Evolutionary conservation across 768 basidiomycete genomes (phyloP).

Genomic region (Exidia glandulosa): DNA sequence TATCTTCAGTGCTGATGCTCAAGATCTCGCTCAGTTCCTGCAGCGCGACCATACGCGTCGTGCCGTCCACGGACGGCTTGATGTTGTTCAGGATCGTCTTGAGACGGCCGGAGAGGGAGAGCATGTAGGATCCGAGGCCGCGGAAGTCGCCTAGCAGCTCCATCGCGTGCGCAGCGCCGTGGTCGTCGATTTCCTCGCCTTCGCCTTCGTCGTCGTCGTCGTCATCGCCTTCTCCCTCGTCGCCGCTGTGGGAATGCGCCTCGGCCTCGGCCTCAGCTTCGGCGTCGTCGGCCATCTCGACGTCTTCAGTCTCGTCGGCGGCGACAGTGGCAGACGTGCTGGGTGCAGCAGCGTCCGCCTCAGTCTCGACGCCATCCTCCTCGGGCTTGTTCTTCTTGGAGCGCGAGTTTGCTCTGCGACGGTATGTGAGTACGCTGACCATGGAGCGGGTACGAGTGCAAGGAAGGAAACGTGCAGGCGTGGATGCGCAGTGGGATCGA

Average conservation of each 20-base stretch:
- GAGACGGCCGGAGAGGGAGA: constrained; percentile 75
- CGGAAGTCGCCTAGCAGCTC: constrained; percentile 34
- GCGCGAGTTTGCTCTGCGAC: background rate
- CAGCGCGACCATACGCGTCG: constrained; percentile 75
- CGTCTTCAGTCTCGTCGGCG: too few species aligned
- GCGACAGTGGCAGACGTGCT: constrained; percentile 45
- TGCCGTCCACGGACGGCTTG: constrained; percentile 73
- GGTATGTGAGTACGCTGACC: too few species aligned
- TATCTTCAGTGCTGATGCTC: constrained; percentile 95
- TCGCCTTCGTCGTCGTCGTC: constrained; percentile 38
- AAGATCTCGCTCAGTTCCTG: constrained; percentile 93
- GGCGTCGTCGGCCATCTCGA: constrained; percentile 67
- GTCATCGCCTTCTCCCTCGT: constrained; percentile 34
- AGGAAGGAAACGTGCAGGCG: too few species aligned
- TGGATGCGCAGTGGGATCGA: too few species aligned
- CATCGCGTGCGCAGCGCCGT: constrained; percentile 7
- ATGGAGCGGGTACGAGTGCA: too few species aligned
- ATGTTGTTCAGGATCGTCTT: constrained; percentile 87
- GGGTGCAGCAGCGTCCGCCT: constrained; percentile 25
- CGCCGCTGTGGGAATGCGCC: constrained; percentile 2
- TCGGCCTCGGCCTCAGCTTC: constrained; percentile 31
- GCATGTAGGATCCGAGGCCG: constrained; percentile 87
- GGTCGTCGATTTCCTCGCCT: constrained; percentile 30
- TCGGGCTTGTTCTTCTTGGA: background rate
- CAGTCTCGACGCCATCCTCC: background rate